Evolutionary conservation across 2,329 filamentous ascomycete species (phyloP), one percentile per base, ranked within the genome.

Genomic region (Neopestalotiopsis rosae): DNA sequence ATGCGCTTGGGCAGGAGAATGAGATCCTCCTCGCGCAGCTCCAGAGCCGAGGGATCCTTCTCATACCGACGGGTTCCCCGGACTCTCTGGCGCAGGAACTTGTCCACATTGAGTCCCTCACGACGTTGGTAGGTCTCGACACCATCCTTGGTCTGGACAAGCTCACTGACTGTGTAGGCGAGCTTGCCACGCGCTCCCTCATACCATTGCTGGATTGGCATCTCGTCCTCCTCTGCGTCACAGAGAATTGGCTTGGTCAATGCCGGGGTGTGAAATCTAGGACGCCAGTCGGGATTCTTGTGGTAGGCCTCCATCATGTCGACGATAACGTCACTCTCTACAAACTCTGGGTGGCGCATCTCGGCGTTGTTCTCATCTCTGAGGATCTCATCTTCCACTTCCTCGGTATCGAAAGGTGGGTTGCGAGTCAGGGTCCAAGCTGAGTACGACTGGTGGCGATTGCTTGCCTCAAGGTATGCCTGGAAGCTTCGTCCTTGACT

Each of bases 311-410:
- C 80, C 0, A 76, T 76, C n/a, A 83, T 74, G 49, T 83, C 81
- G 3, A 83, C 78, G 7, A 83, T 81, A n/a, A 83, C 80, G 30
- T 83, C 80, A 61, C 80, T 81, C 68, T 83, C 80, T 2, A 83
- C 77, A 17, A 79, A 81, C 70, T 82, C 80, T 24, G 62, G 42
- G 34, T 82, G 80, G 0, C 78, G 71, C 73, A 76, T 79, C 63
- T 75, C 69, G 14, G 80, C 78, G 17, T 76, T 71, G 52, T 76
- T 74, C 32, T 76, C 74, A 34, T 75, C 68, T 1, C 58, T 24
- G 7, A 81, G 74, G 4, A 80, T 79, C 69, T 81, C 80, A 0
- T 74, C 73, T 0, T 80, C 78, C 0, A 76, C 71, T 4, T 78
- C 76, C 0, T 58, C 67, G 3, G 67, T 72, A 30, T 77, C 69